Base-by-base conservation (phyloP, 192 early-diverging fungal species). In the Backusella westeae region DNA sequence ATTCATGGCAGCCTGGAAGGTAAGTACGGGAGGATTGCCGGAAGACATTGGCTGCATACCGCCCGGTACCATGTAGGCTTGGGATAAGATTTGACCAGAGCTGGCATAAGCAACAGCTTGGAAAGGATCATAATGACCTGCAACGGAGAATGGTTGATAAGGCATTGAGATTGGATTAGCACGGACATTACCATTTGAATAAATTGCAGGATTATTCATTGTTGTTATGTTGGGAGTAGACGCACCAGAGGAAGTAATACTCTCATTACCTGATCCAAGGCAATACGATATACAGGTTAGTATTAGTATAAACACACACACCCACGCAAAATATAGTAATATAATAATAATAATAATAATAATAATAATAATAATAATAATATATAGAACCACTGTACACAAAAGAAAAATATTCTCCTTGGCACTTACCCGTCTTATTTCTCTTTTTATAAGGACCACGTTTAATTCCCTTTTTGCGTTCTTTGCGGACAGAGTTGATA, bases 391-490 rank as follows among this genome's bases (percentile, higher is more conserved):
- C 42, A 44, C 42, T 44, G 42, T 17, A 44, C 12, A 7, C 0
- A n/a, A n/a, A 49, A 21, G 6, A n/a, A 49, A 49, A 49, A 49
- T 6, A 49, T 19, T 7, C 46, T 49, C 46, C 46, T 49, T 63
- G 0, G 23, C 29, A 63, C 56, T 63, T 78, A 21, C 65, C 56
- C 26, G 42, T 34, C 29, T 73, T 73, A 46, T 74, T 56, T 75
- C 84, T 87, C 52, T 85, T 85, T 71, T 93, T 94, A 76, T 96
- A 96, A 3, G 94, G 94, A 1, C 94, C 94, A 26, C 94, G 85
- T 75, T 94, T 94, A 70, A 95, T 86, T 14, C 94, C 94, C 74
- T 91, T 91, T 79, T 93, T 91, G 21, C 95, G 85, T 53, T 93
- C 91, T 80, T 94, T 95, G 67, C 95, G 89, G 34, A 86, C 85